phyloP scores from a whole-genome alignment of 495 filamentous ascomycete genomes.

The Hypoxylon fragiforme region DNA sequence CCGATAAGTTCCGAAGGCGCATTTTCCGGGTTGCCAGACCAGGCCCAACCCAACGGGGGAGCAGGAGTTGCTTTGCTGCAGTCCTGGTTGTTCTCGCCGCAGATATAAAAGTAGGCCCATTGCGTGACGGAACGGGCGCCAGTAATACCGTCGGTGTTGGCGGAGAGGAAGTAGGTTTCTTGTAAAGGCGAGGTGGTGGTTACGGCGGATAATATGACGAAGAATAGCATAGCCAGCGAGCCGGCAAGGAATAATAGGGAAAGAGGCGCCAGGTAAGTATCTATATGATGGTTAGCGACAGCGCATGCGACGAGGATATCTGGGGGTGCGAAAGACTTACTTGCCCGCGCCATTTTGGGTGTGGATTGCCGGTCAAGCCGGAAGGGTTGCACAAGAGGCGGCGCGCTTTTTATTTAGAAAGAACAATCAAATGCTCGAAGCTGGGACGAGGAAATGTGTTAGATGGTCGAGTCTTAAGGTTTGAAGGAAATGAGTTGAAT shows the following conservation, averaged over 20 bases:
- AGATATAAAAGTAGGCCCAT: slow-evolving; percentile 87
- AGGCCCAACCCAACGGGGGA: slow-evolving; percentile 55
- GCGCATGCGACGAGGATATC: neutral
- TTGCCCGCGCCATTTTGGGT: slow-evolving; percentile 24
- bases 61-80: slow-evolving; percentile 50
- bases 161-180: slow-evolving; percentile 80
- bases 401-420: neutral
- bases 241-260: slow-evolving; percentile 77
- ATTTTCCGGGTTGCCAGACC: slow-evolving; percentile 43
- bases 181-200: slow-evolving; percentile 63
- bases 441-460: slow-evolving; percentile 6
- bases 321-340: slow-evolving; percentile 2
- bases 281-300: slow-evolving; percentile 22
- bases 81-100: slow-evolving; percentile 52
- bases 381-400: neutral
- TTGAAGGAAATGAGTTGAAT: slow-evolving; percentile 5
- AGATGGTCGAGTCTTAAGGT: slow-evolving; percentile 11
- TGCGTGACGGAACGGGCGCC: slow-evolving; percentile 65
- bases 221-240: slow-evolving; percentile 75
- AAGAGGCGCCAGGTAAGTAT: slow-evolving; percentile 45
- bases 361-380: slow-evolving; percentile 5
- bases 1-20: slow-evolving; percentile 50
- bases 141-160: slow-evolving; percentile 69
- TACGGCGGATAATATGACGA: slow-evolving; percentile 75
- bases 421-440: too few species aligned